phyloP scores from a whole-genome alignment of 2,329 filamentous ascomycete genomes.

The Verticillium alfalfae region DNA sequence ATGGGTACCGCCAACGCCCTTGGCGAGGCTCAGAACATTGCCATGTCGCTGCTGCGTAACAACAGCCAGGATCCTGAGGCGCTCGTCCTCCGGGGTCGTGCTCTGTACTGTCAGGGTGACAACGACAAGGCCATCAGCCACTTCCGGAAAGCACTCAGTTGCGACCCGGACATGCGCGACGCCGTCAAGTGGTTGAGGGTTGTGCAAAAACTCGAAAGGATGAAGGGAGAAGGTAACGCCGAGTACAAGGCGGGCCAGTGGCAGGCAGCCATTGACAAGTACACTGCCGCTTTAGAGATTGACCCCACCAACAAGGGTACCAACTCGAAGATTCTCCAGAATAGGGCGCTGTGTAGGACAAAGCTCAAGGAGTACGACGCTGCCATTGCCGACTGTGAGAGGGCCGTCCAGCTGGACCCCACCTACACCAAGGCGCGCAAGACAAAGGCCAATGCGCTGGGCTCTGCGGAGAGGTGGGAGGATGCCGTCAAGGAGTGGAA shows the following conservation, averaged over 20 bases:
- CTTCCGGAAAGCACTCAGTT: constrained; percentile 81
- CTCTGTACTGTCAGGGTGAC: constrained; percentile 86
- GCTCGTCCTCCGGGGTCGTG: constrained; percentile 79
- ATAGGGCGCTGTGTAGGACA: constrained; percentile 79
- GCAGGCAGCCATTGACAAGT: constrained; percentile 77
- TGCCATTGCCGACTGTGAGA: constrained; percentile 81
- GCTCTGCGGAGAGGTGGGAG: constrained; percentile 84
- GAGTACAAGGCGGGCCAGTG: constrained; percentile 84
- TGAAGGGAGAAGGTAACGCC: constrained; percentile 88
- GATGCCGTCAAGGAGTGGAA: constrained; percentile 88
- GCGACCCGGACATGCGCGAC: constrained; percentile 86
- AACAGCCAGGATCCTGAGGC: constrained; percentile 94
- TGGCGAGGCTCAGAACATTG: constrained; percentile 87
- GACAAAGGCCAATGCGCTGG: constrained; percentile 86
- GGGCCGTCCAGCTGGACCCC: constrained; percentile 76
- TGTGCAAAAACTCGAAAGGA: constrained; percentile 86
- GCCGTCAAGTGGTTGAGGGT: constrained; percentile 84
- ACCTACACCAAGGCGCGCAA: constrained; percentile 86
- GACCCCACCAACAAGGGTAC: constrained; percentile 86
- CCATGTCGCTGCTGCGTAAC: constrained; percentile 76
- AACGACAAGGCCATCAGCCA: constrained; percentile 92
- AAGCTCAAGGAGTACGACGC: constrained; percentile 78
- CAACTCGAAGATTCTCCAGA: constrained; percentile 92
- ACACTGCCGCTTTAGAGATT: constrained; percentile 74
- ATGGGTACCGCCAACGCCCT: constrained; percentile 87